Base-by-base conservation (phyloP, 306 rosid genomes). In the Trichosanthes cucumerina region DNA sequence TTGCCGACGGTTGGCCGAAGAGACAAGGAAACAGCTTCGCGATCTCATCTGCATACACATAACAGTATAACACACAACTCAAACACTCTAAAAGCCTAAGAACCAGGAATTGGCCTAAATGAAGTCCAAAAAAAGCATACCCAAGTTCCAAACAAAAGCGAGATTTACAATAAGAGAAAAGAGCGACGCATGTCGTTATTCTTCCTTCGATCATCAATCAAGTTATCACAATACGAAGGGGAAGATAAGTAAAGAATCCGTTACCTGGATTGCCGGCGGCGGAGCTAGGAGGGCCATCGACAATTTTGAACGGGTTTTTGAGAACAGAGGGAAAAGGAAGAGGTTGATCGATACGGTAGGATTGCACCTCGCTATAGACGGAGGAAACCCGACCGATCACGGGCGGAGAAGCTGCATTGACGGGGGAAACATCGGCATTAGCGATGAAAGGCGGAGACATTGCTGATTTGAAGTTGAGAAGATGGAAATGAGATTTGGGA, bases 231-330 rank as follows among this genome's bases (percentile, higher is more conserved):
- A 50, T 15, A 6, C n/a, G 74, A 80, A 68, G 0, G 4, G 12
- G 73, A 66, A 9, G 26, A 66, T 0, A 39, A n/a, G 10, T 12
- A 10, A 64, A 64, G n/a, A 9, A 9, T 36, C 7, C 7, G n/a
- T 43, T 44, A 96, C 98, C 98, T 58, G 99, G 97, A 79, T 90
- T 96, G 3, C 96, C 99, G 43, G 93, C 97, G 57, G 99, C 98
- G 8, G 99, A 88, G 92, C 96, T 92, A 0, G 76, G 83, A 2
- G 96, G 91, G 24, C 99, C 99, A 16, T 92, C 96, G 41, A 87
- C 83, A 54, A 96, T 79, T 81, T 87, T 78, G 90, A 96, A 96
- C 11, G 87, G 84, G 54, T 62, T 62, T 49, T 73, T 83, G 81
- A 96, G 93, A 72, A 96, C 99, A 0, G 93, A 88, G 16, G 99